Evolutionary conservation across 805 yeast species (phyloP).

Genomic region (Candida manassasensis): DNA sequence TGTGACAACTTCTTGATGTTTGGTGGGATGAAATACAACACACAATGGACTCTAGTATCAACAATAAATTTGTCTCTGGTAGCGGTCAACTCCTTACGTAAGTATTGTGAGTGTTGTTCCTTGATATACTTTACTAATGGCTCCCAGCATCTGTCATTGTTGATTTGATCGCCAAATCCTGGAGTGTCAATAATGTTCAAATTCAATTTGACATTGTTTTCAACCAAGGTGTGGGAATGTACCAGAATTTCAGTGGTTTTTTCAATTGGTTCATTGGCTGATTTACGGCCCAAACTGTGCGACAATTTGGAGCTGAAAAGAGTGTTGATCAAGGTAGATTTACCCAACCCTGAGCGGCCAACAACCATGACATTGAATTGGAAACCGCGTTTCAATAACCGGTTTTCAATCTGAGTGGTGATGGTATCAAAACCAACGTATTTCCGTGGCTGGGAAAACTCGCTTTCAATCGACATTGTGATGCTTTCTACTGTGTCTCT

Average conservation of each 20-base stretch:
- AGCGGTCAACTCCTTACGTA: slow-evolving; percentile 92
- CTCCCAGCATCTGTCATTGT: slow-evolving; percentile 95
- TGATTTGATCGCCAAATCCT: slow-evolving; percentile 95
- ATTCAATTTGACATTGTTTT: slow-evolving; percentile 82
- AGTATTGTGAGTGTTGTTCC: slow-evolving; percentile 87
- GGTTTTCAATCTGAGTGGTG: slow-evolving; percentile 90
- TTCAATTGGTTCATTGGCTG: slow-evolving; percentile 66
- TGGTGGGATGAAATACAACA: slow-evolving; percentile 87
- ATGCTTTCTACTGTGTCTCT: neutral
- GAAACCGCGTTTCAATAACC: slow-evolving; percentile 88
- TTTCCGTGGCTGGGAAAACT: slow-evolving; percentile 50
- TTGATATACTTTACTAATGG: slow-evolving; percentile 90
- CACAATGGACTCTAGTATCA: slow-evolving; percentile 92
- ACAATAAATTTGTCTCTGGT: slow-evolving; percentile 77
- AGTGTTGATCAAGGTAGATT: slow-evolving; percentile 87
- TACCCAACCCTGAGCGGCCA: slow-evolving; percentile 88
- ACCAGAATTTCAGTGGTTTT: slow-evolving; percentile 83
- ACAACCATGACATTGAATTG: slow-evolving; percentile 93
- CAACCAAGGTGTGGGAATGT: slow-evolving; percentile 64
- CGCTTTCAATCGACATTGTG: slow-evolving; percentile 7
- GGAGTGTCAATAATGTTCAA: slow-evolving; percentile 94
- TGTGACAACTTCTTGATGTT: slow-evolving; percentile 80
- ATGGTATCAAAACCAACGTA: slow-evolving; percentile 97
- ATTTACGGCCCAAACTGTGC: slow-evolving; percentile 66
- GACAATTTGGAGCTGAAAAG: slow-evolving; percentile 79